Percentiles rank a stretch among this genome's conserved stretches.
These are phyloP conservation scores for Tephrocybe sp. DNA, from an alignment of 768 basidiomycete genomes.

Conservation along the genomic window DNA sequence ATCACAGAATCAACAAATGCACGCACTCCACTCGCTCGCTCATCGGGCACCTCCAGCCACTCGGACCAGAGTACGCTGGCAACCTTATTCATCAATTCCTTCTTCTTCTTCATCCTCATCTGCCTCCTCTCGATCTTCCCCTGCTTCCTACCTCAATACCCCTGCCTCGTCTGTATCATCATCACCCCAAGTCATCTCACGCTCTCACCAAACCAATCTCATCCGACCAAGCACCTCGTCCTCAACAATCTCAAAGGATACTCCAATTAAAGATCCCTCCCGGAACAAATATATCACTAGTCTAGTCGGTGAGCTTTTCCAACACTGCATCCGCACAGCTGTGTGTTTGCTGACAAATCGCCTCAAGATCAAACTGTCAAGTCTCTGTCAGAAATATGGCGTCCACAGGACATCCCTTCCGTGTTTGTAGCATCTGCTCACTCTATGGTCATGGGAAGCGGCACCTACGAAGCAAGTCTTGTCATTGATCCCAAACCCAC, in stretches of 20 bases:
- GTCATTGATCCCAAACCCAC: constrained; percentile 14
- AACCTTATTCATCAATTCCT: constrained; percentile 61
- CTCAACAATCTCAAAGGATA: constrained; percentile 32
- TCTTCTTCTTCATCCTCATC: constrained; percentile 37
- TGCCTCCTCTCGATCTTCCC: constrained; percentile 38
- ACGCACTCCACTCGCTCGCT: constrained; percentile 51
- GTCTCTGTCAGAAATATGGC: constrained; percentile 78
- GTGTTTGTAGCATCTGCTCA: constrained; percentile 41
- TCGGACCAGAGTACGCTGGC: constrained; percentile 74
- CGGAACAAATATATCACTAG: constrained; percentile 68
- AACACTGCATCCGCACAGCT: constrained; percentile 9
- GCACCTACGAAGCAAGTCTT: constrained; percentile 11
- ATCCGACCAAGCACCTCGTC: constrained; percentile 14
- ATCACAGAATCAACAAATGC: constrained; percentile 27
- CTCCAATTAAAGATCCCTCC: constrained; percentile 30
- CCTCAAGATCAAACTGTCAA: constrained; percentile 74
- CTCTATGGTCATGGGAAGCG: constrained; percentile 26
- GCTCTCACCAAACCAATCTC: constrained; percentile 27
- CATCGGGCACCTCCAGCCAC: constrained; percentile 70
- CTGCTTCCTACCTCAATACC: constrained; percentile 50
- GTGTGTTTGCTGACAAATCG: constrained; percentile 16
- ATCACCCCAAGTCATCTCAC: constrained; percentile 37
- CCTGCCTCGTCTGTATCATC: constrained; percentile 54
- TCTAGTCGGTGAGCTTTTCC: constrained; percentile 61
- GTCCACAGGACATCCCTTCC: constrained; percentile 66